These are phyloP conservation scores for Cinnamomum chago DNA, from an alignment of 164 flowering plant genomes.

Conservation along the genomic window DNA sequence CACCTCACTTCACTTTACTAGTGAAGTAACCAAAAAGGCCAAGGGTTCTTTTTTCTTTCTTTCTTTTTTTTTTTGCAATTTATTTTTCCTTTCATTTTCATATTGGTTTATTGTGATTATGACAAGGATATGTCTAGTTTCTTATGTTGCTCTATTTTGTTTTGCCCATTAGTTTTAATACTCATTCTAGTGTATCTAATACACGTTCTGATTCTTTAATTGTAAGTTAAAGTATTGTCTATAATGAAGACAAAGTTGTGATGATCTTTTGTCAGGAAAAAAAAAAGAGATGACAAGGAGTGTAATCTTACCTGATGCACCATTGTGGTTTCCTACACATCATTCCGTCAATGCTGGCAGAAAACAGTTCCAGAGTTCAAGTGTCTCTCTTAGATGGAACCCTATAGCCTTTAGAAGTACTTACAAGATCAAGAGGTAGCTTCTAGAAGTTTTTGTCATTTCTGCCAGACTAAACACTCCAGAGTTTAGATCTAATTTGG, in stretches of 20 bases:
- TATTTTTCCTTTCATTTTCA: too few species aligned
- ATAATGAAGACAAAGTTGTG: background rate
- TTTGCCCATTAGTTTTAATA: background rate
- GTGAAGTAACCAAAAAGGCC: too few species aligned
- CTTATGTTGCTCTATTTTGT: too few species aligned
- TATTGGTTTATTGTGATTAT: too few species aligned
- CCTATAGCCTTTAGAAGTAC: constrained; percentile 14
- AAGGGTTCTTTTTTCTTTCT: too few species aligned
- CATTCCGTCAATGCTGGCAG: constrained; percentile 9
- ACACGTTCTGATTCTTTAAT: background rate
- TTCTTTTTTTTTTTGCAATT: too few species aligned
- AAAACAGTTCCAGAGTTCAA: constrained; percentile 6
- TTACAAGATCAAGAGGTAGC: constrained; percentile 21
- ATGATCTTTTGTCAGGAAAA: background rate
- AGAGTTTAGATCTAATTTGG: background rate
- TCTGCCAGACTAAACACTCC: background rate
- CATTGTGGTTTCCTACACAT: constrained; percentile 15
- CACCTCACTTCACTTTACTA: too few species aligned
- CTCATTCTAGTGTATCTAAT: background rate
- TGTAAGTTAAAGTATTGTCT: background rate
- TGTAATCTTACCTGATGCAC: constrained; percentile 16
- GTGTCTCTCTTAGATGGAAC: constrained; percentile 14
- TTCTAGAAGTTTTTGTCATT: background rate
- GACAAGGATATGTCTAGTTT: too few species aligned
- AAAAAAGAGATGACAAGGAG: constrained; percentile 19